Conservation (phyloP, 306 rosid genomes). For the Vigna reflexopilosa region DNA sequence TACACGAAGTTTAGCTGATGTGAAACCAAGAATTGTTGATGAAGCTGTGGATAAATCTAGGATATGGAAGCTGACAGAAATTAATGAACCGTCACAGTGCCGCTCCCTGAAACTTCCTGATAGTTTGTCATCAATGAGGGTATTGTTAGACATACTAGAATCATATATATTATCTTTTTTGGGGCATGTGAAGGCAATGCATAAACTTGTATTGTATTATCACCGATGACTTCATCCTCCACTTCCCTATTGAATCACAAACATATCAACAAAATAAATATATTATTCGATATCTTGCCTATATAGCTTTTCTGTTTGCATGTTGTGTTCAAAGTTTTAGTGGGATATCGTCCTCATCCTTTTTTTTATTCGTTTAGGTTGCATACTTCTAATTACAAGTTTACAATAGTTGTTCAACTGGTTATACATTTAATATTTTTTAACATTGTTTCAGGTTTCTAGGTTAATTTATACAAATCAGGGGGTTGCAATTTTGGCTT, state of each 20-base stretch:
- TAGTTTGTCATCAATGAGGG: slow-evolving; percentile 81
- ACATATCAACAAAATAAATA: not conserved
- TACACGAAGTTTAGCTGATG: slow-evolving; percentile 77
- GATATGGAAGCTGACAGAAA: slow-evolving; percentile 90
- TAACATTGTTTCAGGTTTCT: slow-evolving; percentile 74
- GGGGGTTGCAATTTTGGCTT: slow-evolving; percentile 88
- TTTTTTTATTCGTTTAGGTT: not conserved
- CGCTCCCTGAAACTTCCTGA: slow-evolving; percentile 90
- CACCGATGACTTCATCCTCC: slow-evolving; percentile 31
- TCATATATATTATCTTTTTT: slow-evolving; percentile 26
- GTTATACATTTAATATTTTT: not conserved
- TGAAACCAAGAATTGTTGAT: slow-evolving; percentile 91
- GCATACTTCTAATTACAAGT: not conserved
- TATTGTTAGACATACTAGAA: slow-evolving; percentile 45
- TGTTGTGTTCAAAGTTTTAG: not conserved
- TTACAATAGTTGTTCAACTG: not conserved
- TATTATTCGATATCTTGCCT: not conserved
- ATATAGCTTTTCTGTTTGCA: not conserved
- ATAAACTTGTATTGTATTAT: slow-evolving; percentile 26
- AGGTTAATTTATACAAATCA: slow-evolving; percentile 96
- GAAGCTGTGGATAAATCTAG: slow-evolving; percentile 86
- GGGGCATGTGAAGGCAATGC: slow-evolving; percentile 29
- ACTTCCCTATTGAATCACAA: slow-evolving; percentile 19
- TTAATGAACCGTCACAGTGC: slow-evolving; percentile 82
- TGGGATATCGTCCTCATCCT: not conserved